A percentile compares a stretch with the other conserved stretches of the same genome.
These are phyloP conservation scores for Amniculicola lignicola DNA, from an alignment of 495 filamentous ascomycete species.

Conservation along the genomic window DNA sequence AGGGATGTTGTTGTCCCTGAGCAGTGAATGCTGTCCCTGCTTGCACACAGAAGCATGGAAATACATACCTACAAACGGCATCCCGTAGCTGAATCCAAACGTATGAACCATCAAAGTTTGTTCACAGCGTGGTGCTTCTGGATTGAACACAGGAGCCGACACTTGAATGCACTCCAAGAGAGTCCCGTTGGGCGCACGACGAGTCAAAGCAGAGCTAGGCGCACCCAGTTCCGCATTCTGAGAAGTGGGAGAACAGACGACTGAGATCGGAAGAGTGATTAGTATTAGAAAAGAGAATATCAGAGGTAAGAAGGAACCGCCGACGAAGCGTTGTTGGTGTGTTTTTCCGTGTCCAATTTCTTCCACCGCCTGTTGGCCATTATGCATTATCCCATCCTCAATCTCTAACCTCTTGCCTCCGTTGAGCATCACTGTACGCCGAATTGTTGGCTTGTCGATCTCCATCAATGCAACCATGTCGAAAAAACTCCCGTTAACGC, in stretches of 20 bases:
- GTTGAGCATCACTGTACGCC: no score
- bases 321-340: no score
- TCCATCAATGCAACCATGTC: no score
- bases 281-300: constrained; percentile 31
- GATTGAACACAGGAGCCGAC: constrained; percentile 37
- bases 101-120: constrained; percentile 64
- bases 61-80: constrained; percentile 70
- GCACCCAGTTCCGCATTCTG: constrained; percentile 7
- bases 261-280: constrained; percentile 23
- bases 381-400: no score
- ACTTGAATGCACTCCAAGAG: constrained; percentile 39
- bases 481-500: constrained; percentile 4
- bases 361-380: no score
- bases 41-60: no score
- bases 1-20: no score
- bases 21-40: no score
- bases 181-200: constrained; percentile 23
- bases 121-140: constrained; percentile 26
- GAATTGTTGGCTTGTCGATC: no score
- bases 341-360: no score
- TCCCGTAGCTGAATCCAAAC: constrained; percentile 74
- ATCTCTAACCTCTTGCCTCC: no score
- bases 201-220: constrained; percentile 9
- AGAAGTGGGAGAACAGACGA: constrained; percentile 10
- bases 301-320: constrained; percentile 9